These are phyloP conservation scores for Xerocomus spinulosus DNA, from an alignment of 768 basidiomycete genomes.

Conservation along the genomic window DNA sequence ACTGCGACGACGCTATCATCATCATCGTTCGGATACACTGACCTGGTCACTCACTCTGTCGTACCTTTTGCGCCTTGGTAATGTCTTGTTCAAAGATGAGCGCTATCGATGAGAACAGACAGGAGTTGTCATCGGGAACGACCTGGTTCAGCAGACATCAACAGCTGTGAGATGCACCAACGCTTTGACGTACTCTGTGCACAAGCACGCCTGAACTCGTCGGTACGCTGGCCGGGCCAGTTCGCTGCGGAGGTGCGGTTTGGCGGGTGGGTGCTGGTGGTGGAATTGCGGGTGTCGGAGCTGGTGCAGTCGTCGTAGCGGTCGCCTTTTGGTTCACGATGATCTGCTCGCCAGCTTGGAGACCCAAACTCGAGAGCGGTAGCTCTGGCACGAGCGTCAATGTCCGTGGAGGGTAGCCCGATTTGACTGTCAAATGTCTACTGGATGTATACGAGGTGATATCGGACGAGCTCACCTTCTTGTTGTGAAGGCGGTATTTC, in stretches of 20 bases:
- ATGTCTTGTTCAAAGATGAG: constrained; percentile 83
- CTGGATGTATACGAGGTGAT: not conserved
- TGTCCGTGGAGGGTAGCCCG: constrained; percentile 79
- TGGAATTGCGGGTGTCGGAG: constrained; percentile 10
- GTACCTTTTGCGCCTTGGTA: constrained; percentile 60
- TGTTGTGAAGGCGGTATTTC: constrained; percentile 75
- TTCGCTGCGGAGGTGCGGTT: constrained; percentile 11
- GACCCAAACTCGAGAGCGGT: constrained; percentile 69
- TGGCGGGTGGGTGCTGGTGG: constrained; percentile 14
- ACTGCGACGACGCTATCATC: too few relatives aligned
- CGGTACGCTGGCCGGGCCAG: constrained; percentile 54
- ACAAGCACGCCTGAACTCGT: constrained; percentile 63
- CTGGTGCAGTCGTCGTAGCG: constrained; percentile 6
- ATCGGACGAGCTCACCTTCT: constrained; percentile 51
- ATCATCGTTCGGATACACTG: too few relatives aligned
- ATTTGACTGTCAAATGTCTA: constrained; percentile 49
- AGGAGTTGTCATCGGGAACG: constrained; percentile 97
- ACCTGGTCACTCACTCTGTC: constrained; percentile 55
- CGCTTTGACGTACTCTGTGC: constrained; percentile 50
- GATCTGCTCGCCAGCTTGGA: constrained; percentile 79
- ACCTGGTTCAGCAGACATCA: constrained; percentile 39
- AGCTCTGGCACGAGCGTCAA: constrained; percentile 71
- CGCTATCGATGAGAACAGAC: constrained; percentile 84
- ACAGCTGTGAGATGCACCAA: not conserved
- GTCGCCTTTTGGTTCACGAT: constrained; percentile 55